Base-by-base conservation (phyloP, 352 stramenopile genomes). In the Phytophthora europaea region DNA sequence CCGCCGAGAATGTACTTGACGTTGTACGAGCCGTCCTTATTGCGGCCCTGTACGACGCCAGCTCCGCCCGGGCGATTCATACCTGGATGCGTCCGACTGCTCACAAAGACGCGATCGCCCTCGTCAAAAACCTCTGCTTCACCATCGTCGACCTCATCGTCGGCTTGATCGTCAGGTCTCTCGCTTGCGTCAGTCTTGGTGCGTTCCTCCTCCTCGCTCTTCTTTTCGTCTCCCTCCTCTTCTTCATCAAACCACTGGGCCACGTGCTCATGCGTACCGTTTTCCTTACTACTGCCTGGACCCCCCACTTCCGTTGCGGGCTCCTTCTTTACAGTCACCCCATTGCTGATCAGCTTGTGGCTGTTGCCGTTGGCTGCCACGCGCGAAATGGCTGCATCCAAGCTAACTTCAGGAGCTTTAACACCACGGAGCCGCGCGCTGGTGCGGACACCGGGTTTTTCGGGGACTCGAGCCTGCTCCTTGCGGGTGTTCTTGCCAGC, bases 1-100 rank as follows among this genome's bases (percentile, higher is more conserved):
- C 90, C 88, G 18, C 90, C 90, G 12, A 97, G 76, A 48, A 97
- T 67, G 68, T 95, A 97, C 78, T 97, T 97, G 64, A 97, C 79
- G 59, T 91, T 81, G 75, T 94, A 95, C 16, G 85, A 86, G 53
- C 80, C 84, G 50, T 95, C 88, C 9, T 85, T 83, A 61, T 94
- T 91, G 33, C 71, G 67, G 8, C 75, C 60, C 45, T 75, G 57
- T 15, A 97, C 73, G 33, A 83, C 78, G 2, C 67, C 90, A 13
- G 85, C 86, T 23, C 90, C 90, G 34, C 90, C 90, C 33, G 84
- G 70, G 48, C 90, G 91, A 80, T 97, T 97, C 51, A 97, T 88
- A 13, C 90, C 90, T 34, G 88, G 90, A 36, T 83, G 79, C 53
- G 88, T 94, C 15, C 89, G 86, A 63, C 84, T 82, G 34, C 73